Evolutionary conservation across 495 filamentous ascomycete genomes (phyloP).

Genomic region (Penicillium mononematosum): DNA sequence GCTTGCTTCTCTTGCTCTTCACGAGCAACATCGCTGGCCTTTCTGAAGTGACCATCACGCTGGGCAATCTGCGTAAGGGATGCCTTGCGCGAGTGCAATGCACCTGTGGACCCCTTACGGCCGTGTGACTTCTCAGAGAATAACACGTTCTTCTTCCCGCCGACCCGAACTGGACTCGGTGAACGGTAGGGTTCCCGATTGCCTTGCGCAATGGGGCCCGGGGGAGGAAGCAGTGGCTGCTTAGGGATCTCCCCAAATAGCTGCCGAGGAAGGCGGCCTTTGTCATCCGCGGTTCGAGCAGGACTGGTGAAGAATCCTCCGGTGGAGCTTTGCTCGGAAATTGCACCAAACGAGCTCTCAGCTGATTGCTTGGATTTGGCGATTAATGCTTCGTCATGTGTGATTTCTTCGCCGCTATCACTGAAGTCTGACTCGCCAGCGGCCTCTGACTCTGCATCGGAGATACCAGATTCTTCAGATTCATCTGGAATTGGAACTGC

Average conservation of each 20-base stretch:
- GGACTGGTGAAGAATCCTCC: conserved; percentile 45
- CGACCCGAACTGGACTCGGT: conserved; percentile 70
- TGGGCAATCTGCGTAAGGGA: conserved; percentile 39
- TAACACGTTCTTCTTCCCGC: conserved; percentile 45
- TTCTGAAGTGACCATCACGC: conserved; percentile 30
- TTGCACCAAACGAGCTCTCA: conserved; percentile 63
- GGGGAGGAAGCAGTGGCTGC: conserved; percentile 57
- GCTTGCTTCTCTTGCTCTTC: conserved; percentile 39
- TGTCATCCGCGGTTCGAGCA: conserved; percentile 22
- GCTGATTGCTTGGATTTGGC: conserved; percentile 60
- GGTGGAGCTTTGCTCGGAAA: conserved; percentile 35
- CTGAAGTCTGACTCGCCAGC: conserved; percentile 40
- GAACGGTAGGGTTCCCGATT: conserved; percentile 64
- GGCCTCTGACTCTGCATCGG: conserved; percentile 31
- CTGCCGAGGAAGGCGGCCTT: conserved; percentile 29
- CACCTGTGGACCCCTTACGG: conserved; percentile 49
- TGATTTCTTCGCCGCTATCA: conserved; percentile 47
- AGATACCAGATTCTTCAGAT: conserved; percentile 23
- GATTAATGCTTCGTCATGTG: conserved; percentile 51
- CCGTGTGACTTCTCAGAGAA: conserved; percentile 44
- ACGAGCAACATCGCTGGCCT: conserved; percentile 27
- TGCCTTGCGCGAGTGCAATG: conserved; percentile 41
- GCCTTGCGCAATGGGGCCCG: conserved; percentile 37
- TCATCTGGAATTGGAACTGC: conserved; percentile 30
- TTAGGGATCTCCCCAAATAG: conserved; percentile 68